phyloP scores from a whole-genome alignment of 805 yeast genomes.

The Danielia oregonensis region DNA sequence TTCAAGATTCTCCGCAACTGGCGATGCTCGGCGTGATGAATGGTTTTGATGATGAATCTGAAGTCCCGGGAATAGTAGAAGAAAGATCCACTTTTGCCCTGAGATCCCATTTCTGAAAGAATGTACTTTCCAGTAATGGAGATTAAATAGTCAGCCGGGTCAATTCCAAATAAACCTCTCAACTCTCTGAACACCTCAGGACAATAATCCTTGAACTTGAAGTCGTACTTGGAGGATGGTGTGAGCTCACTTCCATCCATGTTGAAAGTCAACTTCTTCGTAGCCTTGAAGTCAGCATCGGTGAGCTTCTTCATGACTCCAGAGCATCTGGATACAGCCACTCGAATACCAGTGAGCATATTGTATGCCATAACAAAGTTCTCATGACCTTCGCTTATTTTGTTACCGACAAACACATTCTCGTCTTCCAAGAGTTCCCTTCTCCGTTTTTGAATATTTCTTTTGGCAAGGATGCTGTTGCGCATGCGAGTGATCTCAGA shows the following conservation, averaged over 20 bases:
- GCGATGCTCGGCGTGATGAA: slow-evolving; percentile 88
- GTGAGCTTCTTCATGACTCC: slow-evolving; percentile 73
- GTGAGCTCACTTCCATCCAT: slow-evolving; percentile 83
- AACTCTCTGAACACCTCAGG: slow-evolving; percentile 92
- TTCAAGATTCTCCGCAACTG: slow-evolving; percentile 70
- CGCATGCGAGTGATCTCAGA: slow-evolving; percentile 50
- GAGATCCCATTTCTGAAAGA: slow-evolving; percentile 86
- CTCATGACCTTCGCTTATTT: slow-evolving; percentile 88
- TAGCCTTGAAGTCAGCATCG: slow-evolving; percentile 64
- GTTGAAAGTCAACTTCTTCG: slow-evolving; percentile 83
- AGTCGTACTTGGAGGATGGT: slow-evolving; percentile 92
- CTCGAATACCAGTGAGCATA: slow-evolving; percentile 95
- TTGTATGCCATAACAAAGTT: slow-evolving; percentile 93
- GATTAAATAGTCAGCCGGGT: slow-evolving; percentile 92
- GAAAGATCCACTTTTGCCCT: slow-evolving; percentile 95
- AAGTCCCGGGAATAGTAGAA: slow-evolving; percentile 94
- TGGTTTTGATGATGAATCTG: slow-evolving; percentile 91
- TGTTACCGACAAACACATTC: slow-evolving; percentile 67
- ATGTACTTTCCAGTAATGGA: slow-evolving; percentile 92
- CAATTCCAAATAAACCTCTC: slow-evolving; percentile 75
- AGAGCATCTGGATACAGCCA: slow-evolving; percentile 89
- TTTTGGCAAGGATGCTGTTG: slow-evolving; percentile 41
- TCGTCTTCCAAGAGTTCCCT: slow-evolving; percentile 47
- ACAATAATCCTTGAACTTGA: slow-evolving; percentile 93
- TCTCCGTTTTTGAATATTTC: slow-evolving; percentile 40